Conservation (phyloP, 805 yeast species). For the Pichia nakasei region DNA sequence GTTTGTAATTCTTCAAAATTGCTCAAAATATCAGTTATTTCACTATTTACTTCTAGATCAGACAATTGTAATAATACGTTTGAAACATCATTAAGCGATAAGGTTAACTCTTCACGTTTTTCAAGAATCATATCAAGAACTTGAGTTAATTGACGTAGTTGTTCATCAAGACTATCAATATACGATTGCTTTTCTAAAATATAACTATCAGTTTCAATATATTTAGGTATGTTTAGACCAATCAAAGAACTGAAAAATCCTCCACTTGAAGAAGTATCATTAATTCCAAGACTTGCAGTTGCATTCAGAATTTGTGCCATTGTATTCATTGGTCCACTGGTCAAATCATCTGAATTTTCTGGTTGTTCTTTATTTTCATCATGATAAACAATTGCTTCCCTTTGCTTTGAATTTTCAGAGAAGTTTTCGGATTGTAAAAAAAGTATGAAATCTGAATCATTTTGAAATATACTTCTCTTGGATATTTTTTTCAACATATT, state of each 20-base stretch:
- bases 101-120: slow-evolving; percentile 67
- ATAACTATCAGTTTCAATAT: slow-evolving; percentile 71
- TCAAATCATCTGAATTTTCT: background rate
- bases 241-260: slow-evolving; percentile 66
- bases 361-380: slow-evolving; percentile 20
- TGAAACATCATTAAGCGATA: slow-evolving; percentile 59
- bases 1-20: slow-evolving; percentile 67
- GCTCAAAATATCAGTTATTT: slow-evolving; percentile 51
- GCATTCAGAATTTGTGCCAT: slow-evolving; percentile 22
- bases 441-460: slow-evolving; percentile 67
- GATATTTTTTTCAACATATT: slow-evolving; percentile 75
- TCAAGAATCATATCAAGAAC: slow-evolving; percentile 65
- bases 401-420: slow-evolving; percentile 54
- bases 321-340: slow-evolving; percentile 15
- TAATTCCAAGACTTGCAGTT: slow-evolving; percentile 12
- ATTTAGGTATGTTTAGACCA: slow-evolving; percentile 52
- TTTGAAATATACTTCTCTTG: slow-evolving; percentile 43
- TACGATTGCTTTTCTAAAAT: slow-evolving; percentile 62
- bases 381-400: slow-evolving; percentile 40
- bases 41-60: slow-evolving; percentile 64
- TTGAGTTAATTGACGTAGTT: slow-evolving; percentile 57
- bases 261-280: slow-evolving; percentile 22
- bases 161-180: slow-evolving; percentile 63
- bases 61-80: slow-evolving; percentile 48
- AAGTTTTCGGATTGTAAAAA: slow-evolving; percentile 74